phyloP scores from a whole-genome alignment of 768 basidiomycete genomes.

The Antrodiella citrinella region DNA sequence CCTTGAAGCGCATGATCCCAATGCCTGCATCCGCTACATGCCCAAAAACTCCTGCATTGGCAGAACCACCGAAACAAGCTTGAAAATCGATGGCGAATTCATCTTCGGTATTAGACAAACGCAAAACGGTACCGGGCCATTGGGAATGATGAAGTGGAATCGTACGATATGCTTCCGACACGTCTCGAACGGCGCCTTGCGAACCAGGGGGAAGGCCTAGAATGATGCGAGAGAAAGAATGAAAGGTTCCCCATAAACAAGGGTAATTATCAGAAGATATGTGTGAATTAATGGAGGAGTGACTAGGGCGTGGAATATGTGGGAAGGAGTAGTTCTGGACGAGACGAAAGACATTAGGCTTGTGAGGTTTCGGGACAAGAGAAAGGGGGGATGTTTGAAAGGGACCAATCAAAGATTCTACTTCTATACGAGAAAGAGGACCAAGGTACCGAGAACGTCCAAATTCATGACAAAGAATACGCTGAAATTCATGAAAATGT shows the following conservation, averaged over 20 bases:
- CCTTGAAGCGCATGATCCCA: slow-evolving; percentile 12
- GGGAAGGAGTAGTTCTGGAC: slow-evolving; percentile 10
- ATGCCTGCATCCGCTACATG: slow-evolving; percentile 16
- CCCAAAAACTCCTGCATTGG: slow-evolving; percentile 5
- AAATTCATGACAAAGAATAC: slow-evolving; percentile 26
- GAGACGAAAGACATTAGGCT: slow-evolving; percentile 5
- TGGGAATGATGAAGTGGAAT: slow-evolving; percentile 24
- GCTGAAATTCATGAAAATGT: slow-evolving; percentile 14
- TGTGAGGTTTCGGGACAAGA: slow-evolving; percentile 7
- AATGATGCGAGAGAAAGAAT: slow-evolving; percentile 22
- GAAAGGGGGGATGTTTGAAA: slow-evolving; percentile 11
- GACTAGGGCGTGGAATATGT: background rate
- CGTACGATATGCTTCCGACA: slow-evolving; percentile 31
- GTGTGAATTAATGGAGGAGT: slow-evolving; percentile 20
- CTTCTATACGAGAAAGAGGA: slow-evolving; percentile 20
- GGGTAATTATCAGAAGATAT: slow-evolving; percentile 29
- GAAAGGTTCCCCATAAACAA: slow-evolving; percentile 38
- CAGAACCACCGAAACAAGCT: slow-evolving; percentile 6
- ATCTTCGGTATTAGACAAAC: background rate
- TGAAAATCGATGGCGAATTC: slow-evolving; percentile 7
- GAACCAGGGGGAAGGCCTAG: slow-evolving; percentile 28
- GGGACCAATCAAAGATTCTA: slow-evolving; percentile 5
- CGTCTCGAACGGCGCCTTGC: slow-evolving; percentile 27
- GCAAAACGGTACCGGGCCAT: slow-evolving; percentile 28
- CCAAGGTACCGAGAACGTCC: slow-evolving; percentile 32